Conservation (phyloP, 1,139 yeast genomes). For the Meyerozyma elateridarum region DNA sequence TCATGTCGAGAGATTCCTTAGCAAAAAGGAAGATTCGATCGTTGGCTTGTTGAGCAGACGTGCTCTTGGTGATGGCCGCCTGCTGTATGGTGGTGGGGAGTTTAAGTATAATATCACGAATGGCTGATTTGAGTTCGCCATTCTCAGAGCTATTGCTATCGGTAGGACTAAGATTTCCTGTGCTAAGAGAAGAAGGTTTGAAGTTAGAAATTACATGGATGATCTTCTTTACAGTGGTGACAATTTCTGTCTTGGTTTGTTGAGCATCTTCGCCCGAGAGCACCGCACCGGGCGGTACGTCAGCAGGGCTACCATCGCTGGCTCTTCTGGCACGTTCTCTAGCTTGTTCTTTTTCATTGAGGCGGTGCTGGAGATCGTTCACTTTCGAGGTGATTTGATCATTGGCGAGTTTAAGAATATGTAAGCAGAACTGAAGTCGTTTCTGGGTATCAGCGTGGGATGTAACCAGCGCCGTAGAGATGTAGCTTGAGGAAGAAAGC, state of each 20-base stretch:
- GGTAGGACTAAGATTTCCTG: constrained; percentile 13
- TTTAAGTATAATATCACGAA: constrained; percentile 70
- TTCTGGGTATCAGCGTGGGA: constrained; percentile 42
- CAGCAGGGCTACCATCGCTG: constrained; percentile 6
- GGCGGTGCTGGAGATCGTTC: constrained; percentile 47
- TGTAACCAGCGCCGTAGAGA: background rate
- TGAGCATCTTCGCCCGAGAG: constrained; percentile 21
- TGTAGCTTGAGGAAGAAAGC: constrained; percentile 1
- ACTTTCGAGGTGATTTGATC: constrained; percentile 65
- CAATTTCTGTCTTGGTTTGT: constrained; percentile 74
- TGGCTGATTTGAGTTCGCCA: constrained; percentile 52
- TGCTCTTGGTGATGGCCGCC: constrained; percentile 16
- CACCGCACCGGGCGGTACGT: constrained; percentile 7
- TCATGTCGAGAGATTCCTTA: constrained; percentile 85
- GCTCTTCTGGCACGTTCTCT: constrained; percentile 13
- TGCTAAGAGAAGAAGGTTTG: constrained; percentile 60
- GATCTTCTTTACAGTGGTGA: constrained; percentile 83
- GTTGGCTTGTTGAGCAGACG: constrained; percentile 35
- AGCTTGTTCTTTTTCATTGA: constrained; percentile 21
- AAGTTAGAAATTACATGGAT: constrained; percentile 82
- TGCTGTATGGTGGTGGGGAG: constrained; percentile 53
- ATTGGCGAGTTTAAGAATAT: constrained; percentile 70
- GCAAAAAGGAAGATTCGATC: constrained; percentile 77
- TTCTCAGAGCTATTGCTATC: constrained; percentile 9
- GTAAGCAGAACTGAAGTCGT: constrained; percentile 67